phyloP scores from a whole-genome alignment of 441 rosid genomes.

The Eruca vesicaria region DNA sequence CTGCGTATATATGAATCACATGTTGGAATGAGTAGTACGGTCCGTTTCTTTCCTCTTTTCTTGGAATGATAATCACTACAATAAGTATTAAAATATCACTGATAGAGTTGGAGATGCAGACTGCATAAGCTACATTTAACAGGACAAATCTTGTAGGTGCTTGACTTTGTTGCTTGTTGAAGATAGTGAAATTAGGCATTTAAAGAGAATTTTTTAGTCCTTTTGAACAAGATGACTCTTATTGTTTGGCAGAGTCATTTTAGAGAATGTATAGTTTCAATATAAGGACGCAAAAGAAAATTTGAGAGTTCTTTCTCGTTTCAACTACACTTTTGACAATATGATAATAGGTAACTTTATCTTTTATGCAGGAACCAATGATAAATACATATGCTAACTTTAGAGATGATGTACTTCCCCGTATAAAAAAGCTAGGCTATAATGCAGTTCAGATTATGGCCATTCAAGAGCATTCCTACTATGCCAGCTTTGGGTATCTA shows the following conservation, averaged over 20 bases:
- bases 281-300: background rate
- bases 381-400: constrained; percentile 90
- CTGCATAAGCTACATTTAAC: constrained; percentile 3
- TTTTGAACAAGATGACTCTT: background rate
- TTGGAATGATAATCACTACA: background rate
- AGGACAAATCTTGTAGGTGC: background rate
- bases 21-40: constrained; percentile 99
- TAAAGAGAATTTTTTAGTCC: background rate
- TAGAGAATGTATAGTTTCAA: background rate
- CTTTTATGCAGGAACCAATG: constrained; percentile 70
- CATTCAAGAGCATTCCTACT: constrained; percentile 96
- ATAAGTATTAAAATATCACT: constrained; percentile 1
- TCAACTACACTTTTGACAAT: background rate
- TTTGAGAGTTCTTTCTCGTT: background rate
- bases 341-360: background rate
- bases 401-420: constrained; percentile 97
- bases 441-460: constrained; percentile 99
- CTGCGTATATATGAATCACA: constrained; percentile 96
- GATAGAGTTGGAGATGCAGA: constrained; percentile 10
- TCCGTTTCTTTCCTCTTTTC: constrained; percentile 41
- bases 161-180: background rate
- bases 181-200: background rate
- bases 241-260: constrained; percentile 3
- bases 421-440: constrained; percentile 90
- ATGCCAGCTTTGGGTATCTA: constrained; percentile 95